These are phyloP conservation scores for Schizosaccharomyces osmophilus DNA, from an alignment of 805 yeast genomes.

Conservation along the genomic window DNA sequence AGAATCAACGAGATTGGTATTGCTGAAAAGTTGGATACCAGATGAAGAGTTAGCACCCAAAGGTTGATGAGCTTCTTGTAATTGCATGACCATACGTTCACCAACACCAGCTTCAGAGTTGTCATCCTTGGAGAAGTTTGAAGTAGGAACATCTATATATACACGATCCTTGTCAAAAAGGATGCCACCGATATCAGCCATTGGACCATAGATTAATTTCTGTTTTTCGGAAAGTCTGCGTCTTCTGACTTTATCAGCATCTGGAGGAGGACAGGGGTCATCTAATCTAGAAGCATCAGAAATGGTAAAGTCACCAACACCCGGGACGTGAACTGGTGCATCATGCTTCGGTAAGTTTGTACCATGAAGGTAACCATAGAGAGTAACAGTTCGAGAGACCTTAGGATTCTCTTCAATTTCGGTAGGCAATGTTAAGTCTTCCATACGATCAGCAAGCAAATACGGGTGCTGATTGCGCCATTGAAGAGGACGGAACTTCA, in stretches of 20 bases:
- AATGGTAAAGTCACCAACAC: slow-evolving; percentile 73
- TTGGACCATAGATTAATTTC: slow-evolving; percentile 89
- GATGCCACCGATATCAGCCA: slow-evolving; percentile 99
- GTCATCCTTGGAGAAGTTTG: slow-evolving; percentile 25
- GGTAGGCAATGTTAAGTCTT: slow-evolving; percentile 85
- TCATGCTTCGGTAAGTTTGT: slow-evolving; percentile 48
- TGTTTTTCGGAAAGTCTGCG: slow-evolving; percentile 83
- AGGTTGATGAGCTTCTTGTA: slow-evolving; percentile 45
- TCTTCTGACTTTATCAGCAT: slow-evolving; percentile 36
- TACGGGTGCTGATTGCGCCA: slow-evolving; percentile 99
- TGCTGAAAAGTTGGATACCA: slow-evolving; percentile 52
- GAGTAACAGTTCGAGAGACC: slow-evolving; percentile 66
- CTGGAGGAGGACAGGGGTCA: slow-evolving; percentile 98
- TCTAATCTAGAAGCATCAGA: slow-evolving; percentile 67
- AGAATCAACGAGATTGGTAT: slow-evolving; percentile 11
- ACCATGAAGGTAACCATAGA: slow-evolving; percentile 89
- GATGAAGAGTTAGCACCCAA: slow-evolving; percentile 37
- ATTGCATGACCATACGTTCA: slow-evolving; percentile 56
- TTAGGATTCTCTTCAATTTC: slow-evolving; percentile 53
- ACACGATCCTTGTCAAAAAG: slow-evolving; percentile 93
- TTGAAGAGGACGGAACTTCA: slow-evolving; percentile 96
- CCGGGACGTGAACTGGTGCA: slow-evolving; percentile 77
- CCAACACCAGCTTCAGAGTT: slow-evolving; percentile 38
- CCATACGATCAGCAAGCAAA: slow-evolving; percentile 66
- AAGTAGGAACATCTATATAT: slow-evolving; percentile 53